These are phyloP conservation scores for Heterobasidion occidentale DNA, from an alignment of 1,284 basidiomycete genomes.

Conservation along the genomic window DNA sequence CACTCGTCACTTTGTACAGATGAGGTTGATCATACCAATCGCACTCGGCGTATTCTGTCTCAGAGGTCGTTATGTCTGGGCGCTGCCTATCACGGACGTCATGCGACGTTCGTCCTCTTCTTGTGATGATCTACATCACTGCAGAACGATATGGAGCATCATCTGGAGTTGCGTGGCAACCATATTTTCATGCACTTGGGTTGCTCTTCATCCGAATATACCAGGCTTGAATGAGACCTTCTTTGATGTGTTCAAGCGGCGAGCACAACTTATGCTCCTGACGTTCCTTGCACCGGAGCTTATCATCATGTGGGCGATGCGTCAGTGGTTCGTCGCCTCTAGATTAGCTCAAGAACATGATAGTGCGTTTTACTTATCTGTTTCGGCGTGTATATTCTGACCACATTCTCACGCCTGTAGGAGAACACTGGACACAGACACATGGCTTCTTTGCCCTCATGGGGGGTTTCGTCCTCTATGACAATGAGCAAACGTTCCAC, in stretches of 20 bases:
- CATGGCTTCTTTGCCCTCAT: conserved; percentile 16
- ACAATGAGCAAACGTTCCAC: conserved; percentile 1
- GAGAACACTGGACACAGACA: conserved; percentile 5
- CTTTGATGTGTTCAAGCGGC: not conserved
- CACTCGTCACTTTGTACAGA: no score
- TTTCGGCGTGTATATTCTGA: no score
- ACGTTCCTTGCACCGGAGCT: not conserved
- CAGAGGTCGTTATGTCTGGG: no score
- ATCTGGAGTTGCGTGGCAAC: conserved; percentile 19
- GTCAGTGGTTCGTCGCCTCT: not conserved
- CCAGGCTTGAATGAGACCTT: conserved; percentile 1
- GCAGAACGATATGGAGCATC: conserved; percentile 12
- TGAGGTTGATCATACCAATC: no score
- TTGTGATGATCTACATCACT: not conserved
- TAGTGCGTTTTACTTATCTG: not conserved
- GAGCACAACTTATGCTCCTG: not conserved
- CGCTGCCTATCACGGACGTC: no score
- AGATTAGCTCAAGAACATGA: not conserved
- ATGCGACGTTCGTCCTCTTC: no score
- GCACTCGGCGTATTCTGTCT: no score
- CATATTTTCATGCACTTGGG: conserved; percentile 22
- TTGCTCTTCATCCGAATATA: conserved; percentile 21
- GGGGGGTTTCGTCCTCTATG: conserved; percentile 15
- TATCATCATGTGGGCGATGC: not conserved
- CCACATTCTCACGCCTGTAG: not conserved